A percentile compares a stretch with the other conserved stretches of the same genome.
These are phyloP conservation scores for Trypanosoma melophagium DNA, from an alignment of 208 protist genomes.

Conservation along the genomic window DNA sequence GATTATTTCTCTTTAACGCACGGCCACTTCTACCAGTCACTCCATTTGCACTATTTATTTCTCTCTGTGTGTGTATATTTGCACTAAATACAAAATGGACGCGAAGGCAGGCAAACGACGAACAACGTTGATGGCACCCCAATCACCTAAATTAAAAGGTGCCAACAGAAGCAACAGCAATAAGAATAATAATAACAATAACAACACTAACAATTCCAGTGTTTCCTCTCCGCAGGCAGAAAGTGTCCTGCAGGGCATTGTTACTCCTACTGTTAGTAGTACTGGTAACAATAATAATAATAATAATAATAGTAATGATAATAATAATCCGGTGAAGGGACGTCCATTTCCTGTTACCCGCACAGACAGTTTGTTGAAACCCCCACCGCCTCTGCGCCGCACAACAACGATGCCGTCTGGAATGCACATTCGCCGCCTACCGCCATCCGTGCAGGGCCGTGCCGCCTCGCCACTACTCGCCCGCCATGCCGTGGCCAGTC, in stretches of 20 bases:
- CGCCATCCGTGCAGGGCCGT: slow-evolving; percentile 42
- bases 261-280: neutral
- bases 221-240: neutral
- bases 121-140: neutral
- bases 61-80: too few species aligned
- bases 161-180: neutral
- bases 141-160: neutral
- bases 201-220: neutral
- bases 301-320: neutral
- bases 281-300: neutral
- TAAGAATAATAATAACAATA: neutral
- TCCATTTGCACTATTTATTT: too few species aligned
- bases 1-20: too few species aligned
- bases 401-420: slow-evolving; percentile 49
- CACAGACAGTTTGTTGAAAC: slow-evolving; percentile 6
- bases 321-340: neutral
- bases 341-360: neutral
- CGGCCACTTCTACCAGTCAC: too few species aligned
- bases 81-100: slow-evolving; percentile 4
- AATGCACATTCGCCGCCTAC: slow-evolving; percentile 72
- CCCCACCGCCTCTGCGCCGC: slow-evolving; percentile 6
- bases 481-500: slow-evolving; percentile 1
- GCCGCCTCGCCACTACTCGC: slow-evolving; percentile 8
- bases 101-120: neutral
- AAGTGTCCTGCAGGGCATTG: neutral